A percentile compares a stretch with the other conserved stretches of the same genome.
phyloP scores from a whole-genome alignment of 208 protist genomes.

The Crithidia acanthocephali region DNA sequence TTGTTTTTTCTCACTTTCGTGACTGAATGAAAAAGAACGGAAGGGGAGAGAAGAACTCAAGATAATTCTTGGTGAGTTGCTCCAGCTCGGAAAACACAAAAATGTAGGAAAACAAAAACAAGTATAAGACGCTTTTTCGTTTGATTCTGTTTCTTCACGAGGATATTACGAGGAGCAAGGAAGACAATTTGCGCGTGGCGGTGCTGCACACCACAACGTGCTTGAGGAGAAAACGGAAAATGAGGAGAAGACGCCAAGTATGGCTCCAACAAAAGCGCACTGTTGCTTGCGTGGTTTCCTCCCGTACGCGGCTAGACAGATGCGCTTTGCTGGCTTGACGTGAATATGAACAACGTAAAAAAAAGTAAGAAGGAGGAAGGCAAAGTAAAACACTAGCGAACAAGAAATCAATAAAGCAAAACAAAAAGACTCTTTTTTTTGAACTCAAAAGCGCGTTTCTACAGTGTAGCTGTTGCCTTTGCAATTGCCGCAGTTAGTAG shows the following conservation, averaged over 20 bases:
- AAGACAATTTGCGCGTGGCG: background rate
- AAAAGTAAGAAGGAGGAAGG: background rate
- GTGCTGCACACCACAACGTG: background rate
- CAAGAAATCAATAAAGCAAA: background rate
- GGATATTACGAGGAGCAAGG: background rate
- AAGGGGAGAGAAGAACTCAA: too few relatives aligned
- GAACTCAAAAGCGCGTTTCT: background rate
- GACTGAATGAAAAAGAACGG: too few relatives aligned
- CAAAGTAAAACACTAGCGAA: slow-evolving; percentile 6
- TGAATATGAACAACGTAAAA: slow-evolving; percentile 8
- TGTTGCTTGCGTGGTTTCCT: background rate
- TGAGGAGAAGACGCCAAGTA: background rate
- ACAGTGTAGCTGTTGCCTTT: background rate
- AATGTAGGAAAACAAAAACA: slow-evolving; percentile 6
- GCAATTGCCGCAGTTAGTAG: background rate
- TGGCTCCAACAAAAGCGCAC: background rate
- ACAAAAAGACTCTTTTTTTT: background rate
- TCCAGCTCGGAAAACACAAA: too few relatives aligned
- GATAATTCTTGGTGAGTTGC: too few relatives aligned
- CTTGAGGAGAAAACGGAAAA: background rate
- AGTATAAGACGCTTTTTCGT: background rate
- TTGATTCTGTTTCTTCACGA: background rate
- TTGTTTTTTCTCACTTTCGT: too few relatives aligned
- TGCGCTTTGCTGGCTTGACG: background rate
- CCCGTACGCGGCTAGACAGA: background rate